phyloP scores from a whole-genome alignment of 768 basidiomycete species.

The Leccinum imitatum region DNA sequence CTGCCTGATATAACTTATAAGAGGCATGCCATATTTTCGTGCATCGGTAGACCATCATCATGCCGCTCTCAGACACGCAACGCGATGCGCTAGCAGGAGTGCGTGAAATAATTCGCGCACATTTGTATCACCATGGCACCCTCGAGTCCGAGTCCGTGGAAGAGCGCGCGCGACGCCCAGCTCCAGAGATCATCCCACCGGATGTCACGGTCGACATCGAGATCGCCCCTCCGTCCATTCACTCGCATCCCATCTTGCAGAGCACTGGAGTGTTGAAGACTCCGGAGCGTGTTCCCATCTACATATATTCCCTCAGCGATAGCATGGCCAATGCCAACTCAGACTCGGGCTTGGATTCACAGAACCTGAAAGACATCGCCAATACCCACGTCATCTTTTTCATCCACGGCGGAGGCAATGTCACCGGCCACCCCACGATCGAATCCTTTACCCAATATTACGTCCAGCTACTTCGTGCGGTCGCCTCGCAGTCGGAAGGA shows the following conservation, averaged over 20 bases:
- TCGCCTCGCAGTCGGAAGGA: slow-evolving; percentile 4
- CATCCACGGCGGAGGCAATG: slow-evolving; percentile 10
- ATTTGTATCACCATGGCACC: fast-evolving
- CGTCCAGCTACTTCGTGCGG: slow-evolving; percentile 9
- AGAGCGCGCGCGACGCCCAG: slow-evolving; percentile 9
- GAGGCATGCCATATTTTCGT: background rate
- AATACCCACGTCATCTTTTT: background rate
- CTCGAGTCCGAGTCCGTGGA: slow-evolving; percentile 9
- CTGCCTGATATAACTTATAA: background rate
- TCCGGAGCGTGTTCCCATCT: too few relatives aligned
- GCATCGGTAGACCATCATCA: background rate
- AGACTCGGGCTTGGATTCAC: too few relatives aligned
- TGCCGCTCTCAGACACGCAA: slow-evolving; percentile 19
- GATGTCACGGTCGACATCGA: slow-evolving; percentile 17
- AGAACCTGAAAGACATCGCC: background rate
- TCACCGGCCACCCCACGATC: slow-evolving; percentile 19
- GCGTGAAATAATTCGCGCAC: background rate
- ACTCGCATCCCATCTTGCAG: too few relatives aligned
- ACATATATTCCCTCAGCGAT: too few relatives aligned
- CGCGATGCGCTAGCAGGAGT: slow-evolving; percentile 5
- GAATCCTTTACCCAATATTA: slow-evolving; percentile 5
- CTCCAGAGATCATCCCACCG: background rate
- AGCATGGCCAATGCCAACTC: too few relatives aligned
- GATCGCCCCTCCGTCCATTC: background rate
- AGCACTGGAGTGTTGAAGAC: background rate